Evolutionary conservation across 345 rosid genomes (phyloP).

Genomic region (Aurinia saxatilis): DNA sequence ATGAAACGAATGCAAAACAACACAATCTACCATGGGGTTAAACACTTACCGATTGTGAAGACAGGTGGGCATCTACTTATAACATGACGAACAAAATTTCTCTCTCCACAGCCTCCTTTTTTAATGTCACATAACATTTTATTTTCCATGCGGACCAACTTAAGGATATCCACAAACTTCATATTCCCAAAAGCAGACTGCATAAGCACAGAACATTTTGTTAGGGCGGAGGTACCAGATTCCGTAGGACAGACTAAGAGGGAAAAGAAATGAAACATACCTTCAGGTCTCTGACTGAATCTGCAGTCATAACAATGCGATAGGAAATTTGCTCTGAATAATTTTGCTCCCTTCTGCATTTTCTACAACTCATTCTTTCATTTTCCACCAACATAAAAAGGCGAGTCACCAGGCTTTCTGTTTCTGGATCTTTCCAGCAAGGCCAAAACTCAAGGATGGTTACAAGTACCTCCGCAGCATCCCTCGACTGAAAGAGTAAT

Average conservation of each 20-base stretch:
- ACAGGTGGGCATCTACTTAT: background rate
- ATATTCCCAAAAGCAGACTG: slow-evolving; percentile 1
- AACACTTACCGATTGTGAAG: slow-evolving; percentile 1
- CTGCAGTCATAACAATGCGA: slow-evolving; percentile 1
- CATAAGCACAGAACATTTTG: background rate
- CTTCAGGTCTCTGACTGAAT: slow-evolving; percentile 13
- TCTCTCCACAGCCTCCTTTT: slow-evolving; percentile 9
- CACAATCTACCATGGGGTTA: background rate
- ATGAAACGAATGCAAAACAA: background rate
- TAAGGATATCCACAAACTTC: slow-evolving; percentile 5
- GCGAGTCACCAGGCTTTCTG: background rate
- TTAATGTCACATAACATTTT: slow-evolving; percentile 1
- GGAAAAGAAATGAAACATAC: background rate
- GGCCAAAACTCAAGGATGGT: slow-evolving; percentile 12
- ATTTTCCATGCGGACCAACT: background rate
- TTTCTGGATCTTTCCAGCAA: slow-evolving; percentile 5
- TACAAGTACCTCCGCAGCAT: slow-evolving; percentile 3
- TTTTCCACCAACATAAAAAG: background rate
- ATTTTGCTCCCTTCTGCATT: slow-evolving; percentile 3
- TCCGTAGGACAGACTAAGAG: background rate
- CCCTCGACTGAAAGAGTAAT: slow-evolving; percentile 3
- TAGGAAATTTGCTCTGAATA: slow-evolving; percentile 7
- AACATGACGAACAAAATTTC: background rate
- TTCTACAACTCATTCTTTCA: slow-evolving; percentile 8
- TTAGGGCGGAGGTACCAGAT: background rate